Evolutionary conservation across 495 filamentous ascomycete species (phyloP).

Genomic region (Staphylotrichum longicolle): DNA sequence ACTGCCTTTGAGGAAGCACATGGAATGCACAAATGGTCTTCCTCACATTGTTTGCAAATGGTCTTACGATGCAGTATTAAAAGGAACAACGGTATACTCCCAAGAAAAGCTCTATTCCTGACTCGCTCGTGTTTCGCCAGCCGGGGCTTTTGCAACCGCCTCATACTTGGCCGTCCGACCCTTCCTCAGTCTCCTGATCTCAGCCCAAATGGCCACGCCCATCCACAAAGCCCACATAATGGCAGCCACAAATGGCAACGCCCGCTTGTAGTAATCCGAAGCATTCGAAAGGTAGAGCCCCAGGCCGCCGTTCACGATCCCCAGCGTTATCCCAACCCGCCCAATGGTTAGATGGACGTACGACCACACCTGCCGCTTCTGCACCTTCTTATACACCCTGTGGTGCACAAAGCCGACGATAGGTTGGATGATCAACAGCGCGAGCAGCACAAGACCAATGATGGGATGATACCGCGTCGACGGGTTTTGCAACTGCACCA

Average conservation of each 20-base stretch:
- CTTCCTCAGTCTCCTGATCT: conserved; percentile 22
- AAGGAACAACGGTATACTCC: no score
- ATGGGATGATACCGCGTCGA: conserved; percentile 45
- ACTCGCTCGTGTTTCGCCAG: no score
- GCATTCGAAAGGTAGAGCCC: conserved; percentile 53
- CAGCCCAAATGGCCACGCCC: conserved; percentile 23
- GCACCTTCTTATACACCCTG: conserved; percentile 44
- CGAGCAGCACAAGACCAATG: conserved; percentile 60
- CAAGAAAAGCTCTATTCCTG: no score
- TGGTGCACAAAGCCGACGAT: conserved; percentile 64
- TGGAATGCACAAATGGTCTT: no score
- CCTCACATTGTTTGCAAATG: no score
- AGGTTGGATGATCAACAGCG: conserved; percentile 56
- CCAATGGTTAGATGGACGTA: conserved; percentile 64
- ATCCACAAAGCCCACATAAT: conserved; percentile 39
- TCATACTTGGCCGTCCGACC: neutral
- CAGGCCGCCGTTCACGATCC: conserved; percentile 67
- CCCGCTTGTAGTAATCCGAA: conserved; percentile 23
- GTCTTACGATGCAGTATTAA: no score
- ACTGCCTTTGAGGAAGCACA: no score
- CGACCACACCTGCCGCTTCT: conserved; percentile 50
- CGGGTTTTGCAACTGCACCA: conserved; percentile 23
- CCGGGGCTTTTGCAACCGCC: neutral
- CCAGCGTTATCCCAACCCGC: conserved; percentile 55
- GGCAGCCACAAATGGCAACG: conserved; percentile 35